A percentile compares a stretch with the other conserved stretches of the same genome.
phyloP scores from a whole-genome alignment of 2,329 filamentous ascomycete species.

The Penicillium polonicum region DNA sequence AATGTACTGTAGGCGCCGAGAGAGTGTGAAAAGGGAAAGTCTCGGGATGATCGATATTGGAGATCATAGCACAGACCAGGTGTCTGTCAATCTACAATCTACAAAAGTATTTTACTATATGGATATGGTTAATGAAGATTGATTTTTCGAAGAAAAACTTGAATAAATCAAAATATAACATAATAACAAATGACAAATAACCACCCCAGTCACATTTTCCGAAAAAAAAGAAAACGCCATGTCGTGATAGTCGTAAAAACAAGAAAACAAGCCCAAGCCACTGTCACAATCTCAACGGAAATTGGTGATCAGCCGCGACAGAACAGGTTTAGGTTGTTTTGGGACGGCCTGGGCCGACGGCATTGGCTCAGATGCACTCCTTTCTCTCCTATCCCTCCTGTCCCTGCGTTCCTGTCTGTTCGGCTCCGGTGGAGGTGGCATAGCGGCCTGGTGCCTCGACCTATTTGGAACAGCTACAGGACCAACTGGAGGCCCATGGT shows the following conservation, averaged over 20 bases:
- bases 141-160: background rate
- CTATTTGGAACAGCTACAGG: background rate
- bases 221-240: background rate
- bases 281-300: conserved; percentile 21
- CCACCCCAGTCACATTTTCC: background rate
- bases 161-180: background rate
- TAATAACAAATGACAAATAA: background rate
- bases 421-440: conserved; percentile 10
- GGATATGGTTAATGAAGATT: background rate
- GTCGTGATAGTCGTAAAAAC: conserved; percentile 12
- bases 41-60: conserved; percentile 1
- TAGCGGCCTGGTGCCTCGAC: conserved; percentile 10
- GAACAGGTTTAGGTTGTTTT: conserved; percentile 34
- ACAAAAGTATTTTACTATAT: background rate
- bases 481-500: background rate
- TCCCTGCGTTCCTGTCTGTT: conserved; percentile 7
- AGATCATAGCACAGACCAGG: background rate
- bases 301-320: conserved; percentile 39
- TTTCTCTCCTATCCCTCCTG: conserved; percentile 18
- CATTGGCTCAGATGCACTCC: conserved; percentile 24
- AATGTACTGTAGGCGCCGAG: background rate
- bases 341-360: conserved; percentile 12
- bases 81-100: background rate
- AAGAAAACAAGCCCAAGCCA: conserved; percentile 11
- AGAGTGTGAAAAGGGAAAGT: background rate